Evolutionary conservation across 306 rosid genomes (phyloP), one percentile per base, ranked within the genome.

Genomic region (Albizia julibrissin): DNA sequence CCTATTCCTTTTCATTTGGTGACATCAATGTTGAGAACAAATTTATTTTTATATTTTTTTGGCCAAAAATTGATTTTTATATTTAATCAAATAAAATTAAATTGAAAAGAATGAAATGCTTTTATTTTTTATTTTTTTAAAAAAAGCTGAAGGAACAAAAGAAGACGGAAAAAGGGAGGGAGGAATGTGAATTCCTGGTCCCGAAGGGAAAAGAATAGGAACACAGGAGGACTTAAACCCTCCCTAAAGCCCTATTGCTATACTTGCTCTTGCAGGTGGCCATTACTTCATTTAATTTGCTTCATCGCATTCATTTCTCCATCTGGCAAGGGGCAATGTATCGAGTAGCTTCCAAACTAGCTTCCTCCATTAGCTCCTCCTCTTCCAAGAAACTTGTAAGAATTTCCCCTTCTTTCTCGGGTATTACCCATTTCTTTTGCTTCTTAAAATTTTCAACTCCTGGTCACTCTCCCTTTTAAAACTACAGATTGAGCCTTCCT

Each of bases 301-400:
- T 82, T 43, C 59, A 14, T 22, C 42, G 27, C 79, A 7, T 39
- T 39, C 59, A 15, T 46, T 58, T 69, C 15, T 24, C 49, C 22
- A n/a, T 24, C 52, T 8, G n/a, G 62, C 93, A 83, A 94, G 37
- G 6, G n/a, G 58, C 93, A 83, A 94, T 94, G 98, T 80, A 94
- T 87, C 92, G 98, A 68, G 64, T 89, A 50, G 97, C 89, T 84
- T 83, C 89, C 10, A 93, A 83, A 77, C 39, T 91, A 74, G 96
- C 91, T 37, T 92, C 97, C 16, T 87, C 93, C 65, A 24, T 88
- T 47, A 54, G 62, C 72, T 89, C 94, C 34, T 86, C 91, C 24
- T 59, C 93, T n/a, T 37, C 87, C 40, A 90, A 79, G 71, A 93
- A 88, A 54, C 85, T 86, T 26, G 98, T 94, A 86, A 86, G 87